A percentile compares a stretch with the other conserved stretches of the same genome.
Conservation (phyloP, 2,329 filamentous ascomycete genomes). For the Calonectria crousiana region DNA sequence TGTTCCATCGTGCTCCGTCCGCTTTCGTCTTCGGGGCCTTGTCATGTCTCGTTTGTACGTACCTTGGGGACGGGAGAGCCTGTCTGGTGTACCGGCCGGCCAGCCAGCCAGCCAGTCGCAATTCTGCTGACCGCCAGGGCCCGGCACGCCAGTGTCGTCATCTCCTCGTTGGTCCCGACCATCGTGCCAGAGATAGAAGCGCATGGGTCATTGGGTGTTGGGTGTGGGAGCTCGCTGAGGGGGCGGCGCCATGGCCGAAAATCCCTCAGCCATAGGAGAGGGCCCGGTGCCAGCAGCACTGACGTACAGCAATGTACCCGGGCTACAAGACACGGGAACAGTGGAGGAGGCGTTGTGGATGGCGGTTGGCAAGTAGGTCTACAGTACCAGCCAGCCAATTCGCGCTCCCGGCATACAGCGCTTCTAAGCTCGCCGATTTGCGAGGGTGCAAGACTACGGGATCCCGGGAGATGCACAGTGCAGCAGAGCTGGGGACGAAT, state of each 20-base stretch:
- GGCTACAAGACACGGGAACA: constrained; percentile 35
- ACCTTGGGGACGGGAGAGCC: not conserved
- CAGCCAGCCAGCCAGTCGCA: constrained; percentile 38
- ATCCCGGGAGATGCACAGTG: constrained; percentile 42
- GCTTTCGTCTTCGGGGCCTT: not conserved
- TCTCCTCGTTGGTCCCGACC: constrained; percentile 31
- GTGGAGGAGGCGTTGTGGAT: constrained; percentile 18
- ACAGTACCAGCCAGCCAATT: constrained; percentile 6
- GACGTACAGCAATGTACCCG: constrained; percentile 44
- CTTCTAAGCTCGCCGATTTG: constrained; percentile 30
- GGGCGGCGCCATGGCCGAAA: constrained; percentile 39
- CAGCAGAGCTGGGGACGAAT: constrained; percentile 21
- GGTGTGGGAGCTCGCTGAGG: constrained; percentile 29
- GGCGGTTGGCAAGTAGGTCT: constrained; percentile 16
- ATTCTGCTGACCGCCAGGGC: constrained; percentile 45
- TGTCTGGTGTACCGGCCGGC: not conserved
- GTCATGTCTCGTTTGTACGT: constrained; percentile 3
- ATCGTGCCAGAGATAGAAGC: constrained; percentile 39
- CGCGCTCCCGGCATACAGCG: not conserved
- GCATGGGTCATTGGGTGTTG: constrained; percentile 38
- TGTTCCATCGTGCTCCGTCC: constrained; percentile 13
- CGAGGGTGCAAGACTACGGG: constrained; percentile 33
- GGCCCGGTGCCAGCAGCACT: constrained; percentile 41
- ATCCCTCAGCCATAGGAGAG: constrained; percentile 43
- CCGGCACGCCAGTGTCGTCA: constrained; percentile 44